These are phyloP conservation scores for Calendula officinalis DNA, from an alignment of 129 eudicot species.

Conservation along the genomic window DNA sequence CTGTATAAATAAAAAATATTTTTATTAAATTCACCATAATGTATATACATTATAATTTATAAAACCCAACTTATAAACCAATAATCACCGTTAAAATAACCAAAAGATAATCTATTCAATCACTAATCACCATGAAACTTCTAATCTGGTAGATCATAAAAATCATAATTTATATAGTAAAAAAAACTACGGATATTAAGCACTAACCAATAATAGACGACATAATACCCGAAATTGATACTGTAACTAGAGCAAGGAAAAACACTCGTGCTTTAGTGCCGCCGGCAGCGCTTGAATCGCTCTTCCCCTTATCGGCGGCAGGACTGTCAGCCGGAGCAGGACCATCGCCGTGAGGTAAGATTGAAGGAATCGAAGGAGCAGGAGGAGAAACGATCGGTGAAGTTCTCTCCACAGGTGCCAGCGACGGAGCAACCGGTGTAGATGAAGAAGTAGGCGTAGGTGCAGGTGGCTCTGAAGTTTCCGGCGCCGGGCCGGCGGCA, in stretches of 20 bases:
- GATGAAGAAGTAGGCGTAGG: slow-evolving; percentile 24
- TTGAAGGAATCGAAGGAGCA: background rate
- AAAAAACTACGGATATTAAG: slow-evolving; percentile 2
- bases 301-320: slow-evolving; percentile 17
- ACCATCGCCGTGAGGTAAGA: slow-evolving; percentile 5
- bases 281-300: slow-evolving; percentile 22
- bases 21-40: no score
- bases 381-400: slow-evolving; percentile 28
- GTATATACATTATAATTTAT: background rate
- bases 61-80: background rate
- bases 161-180: slow-evolving; percentile 5
- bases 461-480: slow-evolving; percentile 36
- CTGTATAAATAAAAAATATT: no score
- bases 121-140: slow-evolving; percentile 22
- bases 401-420: slow-evolving; percentile 36
- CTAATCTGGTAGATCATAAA: background rate
- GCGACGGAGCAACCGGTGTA: slow-evolving; percentile 25
- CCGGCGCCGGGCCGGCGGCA: slow-evolving; percentile 51
- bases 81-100: slow-evolving; percentile 3
- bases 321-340: slow-evolving; percentile 34
- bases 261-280: slow-evolving; percentile 20
- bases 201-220: slow-evolving; percentile 20
- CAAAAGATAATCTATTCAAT: slow-evolving; percentile 16
- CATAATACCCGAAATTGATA: slow-evolving; percentile 34
- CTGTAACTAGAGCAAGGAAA: slow-evolving; percentile 21